phyloP scores from a whole-genome alignment of 192 early-diverging fungal species.

The Coemansia sp. region DNA sequence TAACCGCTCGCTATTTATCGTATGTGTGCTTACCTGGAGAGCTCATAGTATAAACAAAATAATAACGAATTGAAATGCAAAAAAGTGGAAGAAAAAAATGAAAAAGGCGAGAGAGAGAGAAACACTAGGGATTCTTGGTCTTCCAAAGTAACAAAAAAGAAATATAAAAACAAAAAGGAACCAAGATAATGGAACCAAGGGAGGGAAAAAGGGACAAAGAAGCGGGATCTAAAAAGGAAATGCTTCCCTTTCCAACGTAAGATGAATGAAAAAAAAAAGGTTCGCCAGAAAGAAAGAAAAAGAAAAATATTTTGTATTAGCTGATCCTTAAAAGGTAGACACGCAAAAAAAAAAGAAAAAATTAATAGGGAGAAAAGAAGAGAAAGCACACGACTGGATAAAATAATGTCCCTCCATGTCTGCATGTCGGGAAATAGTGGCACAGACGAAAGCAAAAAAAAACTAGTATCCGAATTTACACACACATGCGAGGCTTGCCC shows the following conservation, averaged over 20 bases:
- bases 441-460: neutral
- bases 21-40: neutral
- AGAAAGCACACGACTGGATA: neutral
- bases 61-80: neutral
- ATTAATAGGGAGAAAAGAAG: neutral
- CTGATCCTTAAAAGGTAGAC: neutral
- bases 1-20: neutral
- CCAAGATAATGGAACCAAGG: neutral
- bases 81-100: slow-evolving; percentile 6
- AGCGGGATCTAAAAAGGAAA: neutral
- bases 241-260: neutral
- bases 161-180: slow-evolving; percentile 6
- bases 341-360: neutral
- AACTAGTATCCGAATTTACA: neutral
- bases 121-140: neutral
- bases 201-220: neutral
- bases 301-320: neutral
- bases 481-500: neutral
- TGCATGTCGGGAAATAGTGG: slow-evolving; percentile 10
- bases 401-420: neutral
- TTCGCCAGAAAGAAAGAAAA: neutral
- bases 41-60: slow-evolving; percentile 10
- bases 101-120: slow-evolving; percentile 9
- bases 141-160: slow-evolving; percentile 6
- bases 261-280: slow-evolving; percentile 7